Conservation (phyloP, 2,329 filamentous ascomycete species). For the Colletotrichum lupini region DNA sequence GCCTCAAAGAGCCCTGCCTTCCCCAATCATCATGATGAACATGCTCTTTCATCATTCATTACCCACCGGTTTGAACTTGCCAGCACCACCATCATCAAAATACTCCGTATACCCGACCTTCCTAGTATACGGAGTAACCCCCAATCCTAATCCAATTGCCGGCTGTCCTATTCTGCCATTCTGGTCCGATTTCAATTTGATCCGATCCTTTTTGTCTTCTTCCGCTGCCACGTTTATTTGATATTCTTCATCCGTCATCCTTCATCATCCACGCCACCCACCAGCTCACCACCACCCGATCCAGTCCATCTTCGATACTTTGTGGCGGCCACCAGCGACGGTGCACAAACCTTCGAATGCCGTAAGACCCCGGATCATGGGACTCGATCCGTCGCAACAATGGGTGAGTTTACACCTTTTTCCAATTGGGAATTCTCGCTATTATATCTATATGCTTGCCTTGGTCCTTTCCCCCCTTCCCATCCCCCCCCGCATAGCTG, state of each 20-base stretch:
- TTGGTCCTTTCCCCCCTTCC: background rate
- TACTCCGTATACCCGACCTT: background rate
- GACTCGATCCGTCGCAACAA: constrained; percentile 46
- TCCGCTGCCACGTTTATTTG: background rate
- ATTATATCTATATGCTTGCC: background rate
- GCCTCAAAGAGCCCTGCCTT: too few species aligned
- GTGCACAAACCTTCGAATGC: constrained; percentile 34
- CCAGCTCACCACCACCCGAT: too few species aligned
- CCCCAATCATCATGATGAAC: background rate
- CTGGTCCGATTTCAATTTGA: background rate
- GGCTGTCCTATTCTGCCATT: too few species aligned
- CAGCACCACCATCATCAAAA: background rate
- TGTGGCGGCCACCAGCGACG: constrained; percentile 18
- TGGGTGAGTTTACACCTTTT: constrained; percentile 44
- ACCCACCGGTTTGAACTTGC: background rate
- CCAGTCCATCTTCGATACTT: background rate
- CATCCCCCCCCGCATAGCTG: background rate
- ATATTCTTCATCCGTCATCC: background rate
- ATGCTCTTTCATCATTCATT: background rate
- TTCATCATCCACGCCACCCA: background rate
- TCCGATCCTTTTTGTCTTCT: background rate
- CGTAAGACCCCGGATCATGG: constrained; percentile 45
- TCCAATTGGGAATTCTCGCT: constrained; percentile 1
- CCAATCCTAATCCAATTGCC: background rate
- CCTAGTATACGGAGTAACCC: background rate